Evolutionary conservation across 164 flowering plant species (phyloP).

Genomic region (Hamamelis virginiana): DNA sequence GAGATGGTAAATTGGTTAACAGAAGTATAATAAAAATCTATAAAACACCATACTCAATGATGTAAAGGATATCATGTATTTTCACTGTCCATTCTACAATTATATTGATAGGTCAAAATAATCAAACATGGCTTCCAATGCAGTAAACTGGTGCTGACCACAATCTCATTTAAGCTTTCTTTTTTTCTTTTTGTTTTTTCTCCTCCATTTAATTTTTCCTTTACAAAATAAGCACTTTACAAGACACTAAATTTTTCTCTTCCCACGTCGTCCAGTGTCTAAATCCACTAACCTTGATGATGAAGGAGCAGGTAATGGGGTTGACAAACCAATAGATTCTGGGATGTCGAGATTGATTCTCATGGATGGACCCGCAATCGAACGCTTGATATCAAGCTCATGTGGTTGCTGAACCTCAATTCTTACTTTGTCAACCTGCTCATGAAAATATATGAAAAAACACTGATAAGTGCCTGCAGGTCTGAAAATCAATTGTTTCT

Average conservation of each 20-base stretch:
- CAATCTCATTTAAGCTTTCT: background rate
- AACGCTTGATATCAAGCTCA: constrained; percentile 60
- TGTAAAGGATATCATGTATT: background rate
- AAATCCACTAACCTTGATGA: constrained; percentile 66
- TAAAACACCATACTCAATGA: background rate
- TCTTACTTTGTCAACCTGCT: constrained; percentile 61
- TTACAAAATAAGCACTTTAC: constrained; percentile 7
- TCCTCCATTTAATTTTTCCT: too few relatives aligned
- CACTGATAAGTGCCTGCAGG: background rate
- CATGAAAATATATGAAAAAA: constrained; percentile 5
- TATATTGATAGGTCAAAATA: too few relatives aligned
- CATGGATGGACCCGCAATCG: constrained; percentile 52
- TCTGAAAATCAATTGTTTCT: background rate
- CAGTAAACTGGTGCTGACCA: background rate
- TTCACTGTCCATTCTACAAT: too few relatives aligned
- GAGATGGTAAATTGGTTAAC: background rate
- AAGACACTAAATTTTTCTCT: constrained; percentile 42
- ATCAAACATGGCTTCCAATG: too few relatives aligned
- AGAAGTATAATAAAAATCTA: background rate
- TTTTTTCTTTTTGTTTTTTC: background rate
- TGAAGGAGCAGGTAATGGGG: constrained; percentile 40
- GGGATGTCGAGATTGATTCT: constrained; percentile 81
- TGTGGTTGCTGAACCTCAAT: constrained; percentile 48
- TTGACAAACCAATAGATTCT: constrained; percentile 71
- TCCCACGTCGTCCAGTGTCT: constrained; percentile 64